Evolutionary conservation across 768 basidiomycete genomes (phyloP), one percentile per base, ranked within the genome.

Genomic region (Phanerodontia chrysosporium): DNA sequence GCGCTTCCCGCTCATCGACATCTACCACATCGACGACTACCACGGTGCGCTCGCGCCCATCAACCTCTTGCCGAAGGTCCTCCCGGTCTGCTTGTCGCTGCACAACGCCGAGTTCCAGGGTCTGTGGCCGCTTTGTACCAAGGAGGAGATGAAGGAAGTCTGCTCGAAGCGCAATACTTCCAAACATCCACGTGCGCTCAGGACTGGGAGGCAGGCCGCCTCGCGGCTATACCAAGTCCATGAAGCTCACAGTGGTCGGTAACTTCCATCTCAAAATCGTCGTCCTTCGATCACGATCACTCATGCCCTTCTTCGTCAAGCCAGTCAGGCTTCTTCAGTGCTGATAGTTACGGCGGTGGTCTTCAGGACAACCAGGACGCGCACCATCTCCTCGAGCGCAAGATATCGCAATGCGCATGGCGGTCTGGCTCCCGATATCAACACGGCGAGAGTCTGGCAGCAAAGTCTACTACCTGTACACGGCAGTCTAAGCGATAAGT

Each of bases 91-190:
- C 72, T 78, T 97, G 29, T 97, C 95, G 2, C 80, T 97, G 32
- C 95, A 97, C 79, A 97, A 97, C 65, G 95, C 95, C 67, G 95
- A 97, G 73, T 97, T 97, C 82, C 95, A 97, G 70, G 95, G 95
- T 75, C 82, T 95, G 25, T 96, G 95, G 95, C 91, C 95, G 6
- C 81, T 97, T 25, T 88, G 95, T 49, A 97, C 95, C 39, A 96
- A 96, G 77, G 94, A 95, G 69, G 95, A 97, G 72, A 95, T 95
- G 93, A 95, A 93, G 77, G 95, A 97, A 72, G 95, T 97, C 49
- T 97, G 95, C 71, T 95, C 95, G 2, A 95, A 95, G 2, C 96
- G 96, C 82, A 96, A 96, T 73, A 91, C 96, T 72, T 89, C 89
- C 78, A 96, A 96, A 74, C 94, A 95, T 68, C 81, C n/a, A n/a